Evolutionary conservation across 805 yeast genomes (phyloP), one percentile per base, ranked within the genome.

Genomic region (Yarrowia osloensis): DNA sequence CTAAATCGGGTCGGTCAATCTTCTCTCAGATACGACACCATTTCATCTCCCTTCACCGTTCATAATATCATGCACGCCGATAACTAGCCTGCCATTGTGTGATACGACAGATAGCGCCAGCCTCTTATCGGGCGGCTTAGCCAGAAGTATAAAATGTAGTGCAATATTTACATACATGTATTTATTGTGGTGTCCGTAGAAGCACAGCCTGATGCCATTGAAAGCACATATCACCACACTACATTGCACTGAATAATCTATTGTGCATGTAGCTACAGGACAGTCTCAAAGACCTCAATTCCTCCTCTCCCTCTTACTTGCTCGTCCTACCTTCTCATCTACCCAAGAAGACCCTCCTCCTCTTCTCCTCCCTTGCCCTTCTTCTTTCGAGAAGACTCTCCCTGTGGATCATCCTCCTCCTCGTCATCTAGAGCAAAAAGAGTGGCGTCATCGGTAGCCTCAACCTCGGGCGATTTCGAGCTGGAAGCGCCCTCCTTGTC

Each of bases 371-470:
- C 49, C 63, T 57, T 57, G 19, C 39, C 37, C 63, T 57, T 57
- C 49, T 39, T 39, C 37, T 40, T 57, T 19, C 49, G 26, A 4
- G 63, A 39, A 19, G 63, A 40, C 37, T 57, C 63, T 3, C 63
- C 49, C n/a, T 39, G 42, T 22, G 19, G 46, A 21, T 57, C 44
- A 4, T 57, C 63, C 37, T 57, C 63, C 19, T 57, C 63, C 26
- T 57, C 66, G 33, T 61, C 66, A 13, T 61, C 66, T 22, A 61
- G 44, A 33, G 66, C 52, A 33, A 61, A 61, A 9, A 61, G 44
- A 61, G 66, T 61, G 26, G 66, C 66, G 13, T 61, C 66, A 17
- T 61, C 66, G 1, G 54, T 46, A 7, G 42, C 66, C 40, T 61
- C 66, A 11, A 21, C 31, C 42, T 44, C 54, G 15, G 52, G 66